Evolutionary conservation across 192 early-diverging fungal species (phyloP).

Genomic region (Ambispora gerdemannii): DNA sequence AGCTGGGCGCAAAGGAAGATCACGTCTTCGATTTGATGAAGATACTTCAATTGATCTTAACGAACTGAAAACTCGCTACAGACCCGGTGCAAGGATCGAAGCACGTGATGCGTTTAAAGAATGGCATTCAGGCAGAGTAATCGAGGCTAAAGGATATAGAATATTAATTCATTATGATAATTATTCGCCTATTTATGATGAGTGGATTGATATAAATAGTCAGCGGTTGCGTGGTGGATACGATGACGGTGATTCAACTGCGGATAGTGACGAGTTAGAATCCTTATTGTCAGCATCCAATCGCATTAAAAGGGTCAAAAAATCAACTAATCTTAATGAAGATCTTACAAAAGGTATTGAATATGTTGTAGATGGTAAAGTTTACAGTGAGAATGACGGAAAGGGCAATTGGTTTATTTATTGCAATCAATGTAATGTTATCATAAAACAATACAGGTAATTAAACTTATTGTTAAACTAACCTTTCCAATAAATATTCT

Average conservation of each 20-base stretch:
- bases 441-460: slow-evolving; percentile 73
- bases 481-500: neutral
- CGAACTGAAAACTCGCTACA: slow-evolving; percentile 33
- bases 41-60: neutral
- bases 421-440: slow-evolving; percentile 76
- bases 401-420: slow-evolving; percentile 57
- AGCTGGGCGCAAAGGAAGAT: slow-evolving; percentile 11
- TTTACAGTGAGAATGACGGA: slow-evolving; percentile 18
- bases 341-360: neutral
- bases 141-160: slow-evolving; percentile 56
- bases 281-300: neutral
- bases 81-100: slow-evolving; percentile 43
- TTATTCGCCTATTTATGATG: slow-evolving; percentile 50
- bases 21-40: neutral
- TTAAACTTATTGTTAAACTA: neutral
- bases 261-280: neutral
- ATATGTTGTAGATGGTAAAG: slow-evolving; percentile 16
- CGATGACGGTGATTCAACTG: neutral
- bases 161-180: slow-evolving; percentile 60
- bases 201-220: slow-evolving; percentile 71
- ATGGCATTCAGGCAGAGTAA: slow-evolving; percentile 56
- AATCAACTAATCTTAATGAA: neutral
- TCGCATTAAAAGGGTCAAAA: neutral
- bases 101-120: slow-evolving; percentile 59
- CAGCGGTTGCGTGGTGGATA: slow-evolving; percentile 43